Evolutionary conservation across 306 rosid species (phyloP).

Genomic region (Vigna angularis): DNA sequence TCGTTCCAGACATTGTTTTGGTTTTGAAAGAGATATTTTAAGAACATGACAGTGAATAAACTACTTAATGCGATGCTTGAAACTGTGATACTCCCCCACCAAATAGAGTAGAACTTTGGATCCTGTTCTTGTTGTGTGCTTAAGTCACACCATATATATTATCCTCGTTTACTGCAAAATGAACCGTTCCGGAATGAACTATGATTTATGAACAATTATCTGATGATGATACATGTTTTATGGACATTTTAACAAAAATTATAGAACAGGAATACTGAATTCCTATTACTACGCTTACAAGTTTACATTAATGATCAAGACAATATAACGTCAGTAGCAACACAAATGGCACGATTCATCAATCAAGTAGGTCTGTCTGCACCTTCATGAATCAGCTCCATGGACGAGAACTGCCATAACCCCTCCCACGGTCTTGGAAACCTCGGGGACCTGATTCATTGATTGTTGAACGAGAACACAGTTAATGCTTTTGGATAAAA

Average conservation of each 20-base stretch:
- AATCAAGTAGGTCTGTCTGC: neutral
- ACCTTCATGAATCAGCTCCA: conserved; percentile 60
- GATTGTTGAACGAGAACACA: neutral
- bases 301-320: conserved; percentile 26
- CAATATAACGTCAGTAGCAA: conserved; percentile 13
- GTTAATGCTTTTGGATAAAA: conserved; percentile 1
- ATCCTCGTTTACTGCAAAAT: conserved; percentile 7
- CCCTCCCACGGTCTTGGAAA: conserved; percentile 69
- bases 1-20: too few relatives aligned
- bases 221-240: conserved; percentile 35
- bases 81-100: too few relatives aligned
- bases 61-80: too few relatives aligned
- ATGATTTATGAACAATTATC: conserved; percentile 35
- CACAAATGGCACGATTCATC: neutral
- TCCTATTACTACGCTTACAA: conserved; percentile 50
- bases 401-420: conserved; percentile 62
- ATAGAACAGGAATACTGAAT: neutral
- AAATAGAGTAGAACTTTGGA: too few relatives aligned
- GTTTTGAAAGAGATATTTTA: too few relatives aligned
- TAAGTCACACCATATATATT: too few relatives aligned
- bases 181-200: conserved; percentile 28
- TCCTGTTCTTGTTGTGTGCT: too few relatives aligned
- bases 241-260: conserved; percentile 29
- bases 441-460: conserved; percentile 63
- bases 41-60: too few relatives aligned